phyloP scores from a whole-genome alignment of 1,139 yeast genomes.

The Magnusiomyces clavatus region DNA sequence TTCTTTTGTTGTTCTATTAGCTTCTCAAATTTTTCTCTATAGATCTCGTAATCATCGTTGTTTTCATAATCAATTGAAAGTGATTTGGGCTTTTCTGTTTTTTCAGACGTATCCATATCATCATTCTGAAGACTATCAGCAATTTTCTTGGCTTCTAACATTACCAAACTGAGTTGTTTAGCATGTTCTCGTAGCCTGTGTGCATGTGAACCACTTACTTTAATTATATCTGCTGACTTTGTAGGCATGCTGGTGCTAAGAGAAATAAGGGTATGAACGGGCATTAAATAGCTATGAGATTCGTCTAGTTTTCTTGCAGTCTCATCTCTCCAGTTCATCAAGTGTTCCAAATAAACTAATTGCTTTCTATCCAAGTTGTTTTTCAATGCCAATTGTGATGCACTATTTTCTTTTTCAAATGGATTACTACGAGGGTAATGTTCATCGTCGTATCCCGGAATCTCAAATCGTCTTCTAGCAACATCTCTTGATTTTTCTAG shows the following conservation, averaged over 20 bases:
- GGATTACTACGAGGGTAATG: conserved; percentile 10
- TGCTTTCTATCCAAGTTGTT: conserved; percentile 56
- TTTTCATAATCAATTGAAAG: conserved; percentile 20
- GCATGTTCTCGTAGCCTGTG: conserved; percentile 54
- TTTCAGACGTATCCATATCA: conserved; percentile 14
- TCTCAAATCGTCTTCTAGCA: conserved; percentile 73
- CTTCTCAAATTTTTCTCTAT: not conserved
- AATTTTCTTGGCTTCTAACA: conserved; percentile 27
- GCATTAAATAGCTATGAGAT: conserved; percentile 73
- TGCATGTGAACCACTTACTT: conserved; percentile 43
- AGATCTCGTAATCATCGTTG: conserved; percentile 10
- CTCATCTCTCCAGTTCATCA: conserved; percentile 78
- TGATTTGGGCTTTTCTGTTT: conserved; percentile 10
- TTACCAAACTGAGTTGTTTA: conserved; percentile 48
- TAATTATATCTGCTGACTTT: conserved; percentile 49
- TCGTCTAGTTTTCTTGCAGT: conserved; percentile 76
- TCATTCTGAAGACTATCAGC: conserved; percentile 14
- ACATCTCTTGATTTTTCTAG: conserved; percentile 71
- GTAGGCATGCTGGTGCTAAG: conserved; percentile 54
- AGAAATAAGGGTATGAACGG: conserved; percentile 67
- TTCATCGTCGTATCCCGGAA: conserved; percentile 29
- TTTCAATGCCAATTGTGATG: conserved; percentile 44
- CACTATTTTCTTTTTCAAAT: conserved; percentile 15
- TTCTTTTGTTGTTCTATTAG: conserved; percentile 12
- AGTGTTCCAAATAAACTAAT: conserved; percentile 47